Conservation (phyloP, 2,329 filamentous ascomycete genomes). For the Erysiphe neolycopersici region DNA sequence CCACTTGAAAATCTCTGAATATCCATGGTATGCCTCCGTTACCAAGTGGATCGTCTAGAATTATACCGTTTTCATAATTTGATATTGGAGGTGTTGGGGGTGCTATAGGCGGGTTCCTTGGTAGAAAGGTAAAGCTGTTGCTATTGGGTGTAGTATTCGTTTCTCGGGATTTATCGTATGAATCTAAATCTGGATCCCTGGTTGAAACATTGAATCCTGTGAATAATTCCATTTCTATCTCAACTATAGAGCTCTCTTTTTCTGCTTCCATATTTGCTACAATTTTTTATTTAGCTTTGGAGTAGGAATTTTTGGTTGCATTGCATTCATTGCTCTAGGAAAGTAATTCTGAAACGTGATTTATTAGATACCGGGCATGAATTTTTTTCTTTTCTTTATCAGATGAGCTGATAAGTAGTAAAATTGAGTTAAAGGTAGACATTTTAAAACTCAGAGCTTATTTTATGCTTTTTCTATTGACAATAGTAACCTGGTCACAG, state of each 20-base stretch:
- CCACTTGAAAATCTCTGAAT: constrained; percentile 50
- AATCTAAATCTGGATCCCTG: neutral
- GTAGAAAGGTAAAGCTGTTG: constrained; percentile 17
- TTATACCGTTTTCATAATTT: constrained; percentile 21
- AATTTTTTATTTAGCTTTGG: neutral
- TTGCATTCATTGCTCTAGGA: too few species aligned
- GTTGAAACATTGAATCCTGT: neutral
- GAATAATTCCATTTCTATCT: neutral
- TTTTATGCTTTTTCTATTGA: too few species aligned
- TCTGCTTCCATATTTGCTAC: neutral
- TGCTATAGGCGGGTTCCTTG: constrained; percentile 4
- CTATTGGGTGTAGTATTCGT: constrained; percentile 21
- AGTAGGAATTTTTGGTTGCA: neutral
- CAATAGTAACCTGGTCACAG: too few species aligned
- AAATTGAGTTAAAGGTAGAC: too few species aligned
- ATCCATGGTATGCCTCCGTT: constrained; percentile 77
- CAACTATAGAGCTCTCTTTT: neutral
- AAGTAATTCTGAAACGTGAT: too few species aligned
- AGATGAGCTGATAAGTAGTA: too few species aligned
- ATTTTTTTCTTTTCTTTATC: too few species aligned
- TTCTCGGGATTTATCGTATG: constrained; percentile 6
- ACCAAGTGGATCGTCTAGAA: constrained; percentile 18
- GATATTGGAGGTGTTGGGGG: constrained; percentile 43
- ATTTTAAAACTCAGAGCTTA: too few species aligned
- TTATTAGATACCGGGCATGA: too few species aligned